Percentiles rank a stretch among this genome's conserved stretches.
phyloP scores from a whole-genome alignment of 176 grass and related monocot species.

The Rhipidocladum racemiflorum region DNA sequence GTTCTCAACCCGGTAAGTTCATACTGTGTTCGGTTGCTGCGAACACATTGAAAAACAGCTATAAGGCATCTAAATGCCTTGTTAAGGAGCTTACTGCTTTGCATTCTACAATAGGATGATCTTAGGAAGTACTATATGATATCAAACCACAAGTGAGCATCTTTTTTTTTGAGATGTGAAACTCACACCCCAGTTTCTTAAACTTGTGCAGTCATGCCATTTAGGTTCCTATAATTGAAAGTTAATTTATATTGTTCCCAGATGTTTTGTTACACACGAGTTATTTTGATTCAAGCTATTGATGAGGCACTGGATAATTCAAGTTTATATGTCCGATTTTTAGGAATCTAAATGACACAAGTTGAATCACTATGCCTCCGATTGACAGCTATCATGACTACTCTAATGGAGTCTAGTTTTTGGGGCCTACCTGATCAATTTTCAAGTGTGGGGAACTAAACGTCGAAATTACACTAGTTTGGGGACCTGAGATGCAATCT shows the following conservation, averaged over 20 bases:
- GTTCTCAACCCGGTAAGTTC: slow-evolving; percentile 75
- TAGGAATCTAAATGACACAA: neutral
- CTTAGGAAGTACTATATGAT: neutral
- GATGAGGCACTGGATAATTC: neutral
- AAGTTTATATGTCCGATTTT: neutral
- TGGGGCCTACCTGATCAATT: neutral
- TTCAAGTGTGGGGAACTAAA: neutral
- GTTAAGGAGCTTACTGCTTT: neutral
- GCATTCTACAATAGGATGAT: neutral
- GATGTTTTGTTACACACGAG: neutral
- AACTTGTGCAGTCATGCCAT: neutral
- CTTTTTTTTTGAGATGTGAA: neutral
- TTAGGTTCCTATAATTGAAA: neutral
- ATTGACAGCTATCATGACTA: neutral
- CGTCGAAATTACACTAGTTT: neutral
- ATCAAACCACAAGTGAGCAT: neutral
- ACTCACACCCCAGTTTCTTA: neutral
- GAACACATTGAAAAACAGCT: neutral
- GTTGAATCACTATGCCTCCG: neutral
- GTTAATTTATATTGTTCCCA: neutral
- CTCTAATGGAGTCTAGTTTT: neutral
- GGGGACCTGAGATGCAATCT: neutral
- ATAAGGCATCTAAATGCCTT: neutral
- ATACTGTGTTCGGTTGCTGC: slow-evolving; percentile 5
- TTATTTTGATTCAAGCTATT: neutral